A percentile compares a stretch with the other conserved stretches of the same genome.
phyloP scores from a whole-genome alignment of 140 eudicot genomes.

The Flaveria floridana region DNA sequence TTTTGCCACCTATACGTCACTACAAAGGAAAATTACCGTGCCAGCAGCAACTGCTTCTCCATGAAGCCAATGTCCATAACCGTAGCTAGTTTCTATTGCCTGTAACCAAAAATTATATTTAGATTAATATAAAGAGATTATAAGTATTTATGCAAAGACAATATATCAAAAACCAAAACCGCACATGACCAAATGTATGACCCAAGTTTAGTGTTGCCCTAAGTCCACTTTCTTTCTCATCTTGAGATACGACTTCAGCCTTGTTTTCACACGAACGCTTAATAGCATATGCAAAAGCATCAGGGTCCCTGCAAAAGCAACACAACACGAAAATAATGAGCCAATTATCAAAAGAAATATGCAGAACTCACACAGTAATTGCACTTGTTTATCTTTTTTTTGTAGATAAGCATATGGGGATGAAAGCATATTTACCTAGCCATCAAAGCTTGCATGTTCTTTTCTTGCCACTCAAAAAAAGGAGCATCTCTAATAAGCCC shows the following conservation, averaged over 20 bases:
- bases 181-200: conserved; percentile 96
- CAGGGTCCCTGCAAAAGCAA: conserved; percentile 71
- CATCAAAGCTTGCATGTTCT: conserved; percentile 73
- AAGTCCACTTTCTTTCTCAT: conserved; percentile 89
- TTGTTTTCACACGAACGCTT: conserved; percentile 95
- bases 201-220: conserved; percentile 95
- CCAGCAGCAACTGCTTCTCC: conserved; percentile 99
- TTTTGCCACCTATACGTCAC: not conserved
- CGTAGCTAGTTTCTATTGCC: conserved; percentile 92
- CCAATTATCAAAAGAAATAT: not conserved
- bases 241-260: conserved; percentile 85
- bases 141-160: not conserved
- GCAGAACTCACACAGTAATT: not conserved
- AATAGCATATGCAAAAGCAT: conserved; percentile 85
- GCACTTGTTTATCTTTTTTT: not conserved
- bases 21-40: conserved; percentile 48
- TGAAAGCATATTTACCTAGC: conserved; percentile 54
- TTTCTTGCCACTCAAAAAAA: conserved; percentile 97
- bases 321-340: not conserved
- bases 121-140: too few species aligned
- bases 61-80: conserved; percentile 97
- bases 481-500: conserved; percentile 90
- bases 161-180: conserved; percentile 26
- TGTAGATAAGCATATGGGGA: not conserved
- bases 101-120: conserved; percentile 28